phyloP scores from a whole-genome alignment of 139 green algal genomes.

The Closterium sp. region DNA sequence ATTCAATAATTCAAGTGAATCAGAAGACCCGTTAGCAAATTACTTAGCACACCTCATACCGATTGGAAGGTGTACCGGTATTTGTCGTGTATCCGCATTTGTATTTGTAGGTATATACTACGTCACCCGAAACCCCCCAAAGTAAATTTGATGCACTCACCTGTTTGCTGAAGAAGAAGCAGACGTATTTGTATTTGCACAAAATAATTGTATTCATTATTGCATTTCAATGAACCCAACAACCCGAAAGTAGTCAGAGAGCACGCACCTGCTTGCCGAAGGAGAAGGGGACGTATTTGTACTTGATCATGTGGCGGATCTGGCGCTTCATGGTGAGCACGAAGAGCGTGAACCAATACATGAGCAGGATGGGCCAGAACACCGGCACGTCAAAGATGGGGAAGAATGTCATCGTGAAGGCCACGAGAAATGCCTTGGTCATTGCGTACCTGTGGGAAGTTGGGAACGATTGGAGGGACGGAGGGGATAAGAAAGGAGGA shows the following conservation, averaged over 20 bases:
- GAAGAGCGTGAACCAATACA: slow-evolving; percentile 96
- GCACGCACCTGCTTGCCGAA: slow-evolving; percentile 69
- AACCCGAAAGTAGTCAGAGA: too few relatives aligned
- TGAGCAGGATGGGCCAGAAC: slow-evolving; percentile 98
- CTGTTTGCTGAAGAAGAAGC: slow-evolving; percentile 82
- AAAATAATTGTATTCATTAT: too few relatives aligned
- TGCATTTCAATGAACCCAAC: neutral
- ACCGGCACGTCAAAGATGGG: slow-evolving; percentile 94
- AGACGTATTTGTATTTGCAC: slow-evolving; percentile 71
- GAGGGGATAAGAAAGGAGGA: slow-evolving; percentile 6
- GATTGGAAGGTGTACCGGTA: too few relatives aligned
- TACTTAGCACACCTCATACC: too few relatives aligned
- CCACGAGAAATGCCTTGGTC: slow-evolving; percentile 78
- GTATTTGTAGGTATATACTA: too few relatives aligned
- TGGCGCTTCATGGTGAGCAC: slow-evolving; percentile 97
- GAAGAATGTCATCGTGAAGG: slow-evolving; percentile 90
- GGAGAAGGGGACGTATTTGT: slow-evolving; percentile 87
- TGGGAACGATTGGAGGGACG: too few relatives aligned
- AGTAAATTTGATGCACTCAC: too few relatives aligned
- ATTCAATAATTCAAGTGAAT: too few relatives aligned
- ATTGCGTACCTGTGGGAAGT: slow-evolving; percentile 59
- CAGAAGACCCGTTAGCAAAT: too few relatives aligned
- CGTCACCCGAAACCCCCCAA: too few relatives aligned
- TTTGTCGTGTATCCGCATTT: too few relatives aligned
- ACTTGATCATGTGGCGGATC: slow-evolving; percentile 98